Base-by-base conservation (phyloP, 2,329 filamentous ascomycete genomes). In the Paraphoma chrysanthemicola region DNA sequence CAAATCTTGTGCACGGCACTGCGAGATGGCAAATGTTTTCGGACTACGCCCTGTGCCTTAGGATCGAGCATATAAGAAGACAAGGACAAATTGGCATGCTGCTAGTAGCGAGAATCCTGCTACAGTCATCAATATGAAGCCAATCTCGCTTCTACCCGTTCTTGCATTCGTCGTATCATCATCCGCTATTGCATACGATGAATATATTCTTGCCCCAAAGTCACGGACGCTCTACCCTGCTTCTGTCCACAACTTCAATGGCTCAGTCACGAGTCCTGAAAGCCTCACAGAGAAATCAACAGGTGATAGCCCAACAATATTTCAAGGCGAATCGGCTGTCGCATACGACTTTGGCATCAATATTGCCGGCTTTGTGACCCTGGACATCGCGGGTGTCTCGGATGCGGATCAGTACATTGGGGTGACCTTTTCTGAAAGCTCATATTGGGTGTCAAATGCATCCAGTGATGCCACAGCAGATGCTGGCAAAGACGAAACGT, bases 371-470 rank as follows among this genome's bases (percentile, higher is more conserved):
- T 54, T 78, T 6, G 76, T 80, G 1, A 72, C 70, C 2, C 57
- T 81, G 30, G 66, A 63, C 4, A 67, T 80, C 30, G 73, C 72
- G 12, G 56, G 67, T 0, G 68, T 75, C 1, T 75, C 74, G 5
- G 63, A 68, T n/a, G 53, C 60, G 0, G 63, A 72, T 33, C 76
- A 80, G 47, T 77, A 72, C 60, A 79, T 81, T 43, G 79, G 79
- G 47, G 66, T 81, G 29, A 76, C 78, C 1, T 81, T 77, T 53
- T 74, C 75, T 1, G 79, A 80, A 50, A 76, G 71, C 54, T 78
- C 75, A 0, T 59, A 83, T 1, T 86, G 81, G 81, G 81, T 86
- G 44, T 82, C 77, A 38, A 77, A 75, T 3, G 62, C 77, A 29
- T 76, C 70, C 7, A 77, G 78, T 55, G 83, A 85, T 66, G 80